phyloP scores from a whole-genome alignment of 352 stramenopile species.

The Pythium guiyangense region DNA sequence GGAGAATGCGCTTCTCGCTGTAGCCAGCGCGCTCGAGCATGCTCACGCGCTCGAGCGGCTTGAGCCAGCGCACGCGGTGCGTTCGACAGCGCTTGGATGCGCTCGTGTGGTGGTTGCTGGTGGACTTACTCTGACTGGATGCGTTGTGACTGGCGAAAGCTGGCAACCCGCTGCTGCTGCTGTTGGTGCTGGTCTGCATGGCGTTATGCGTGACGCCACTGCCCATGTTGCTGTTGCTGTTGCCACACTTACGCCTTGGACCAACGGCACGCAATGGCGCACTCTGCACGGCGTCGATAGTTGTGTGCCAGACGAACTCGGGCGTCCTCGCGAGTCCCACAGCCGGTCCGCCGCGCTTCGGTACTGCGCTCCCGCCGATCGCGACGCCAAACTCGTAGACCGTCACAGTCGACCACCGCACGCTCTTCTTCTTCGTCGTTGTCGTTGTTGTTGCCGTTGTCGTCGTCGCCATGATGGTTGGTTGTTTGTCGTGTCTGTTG shows the following conservation, averaged over 20 bases:
- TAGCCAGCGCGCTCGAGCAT: constrained; percentile 24
- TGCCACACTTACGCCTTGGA: not conserved
- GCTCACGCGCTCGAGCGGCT: constrained; percentile 23
- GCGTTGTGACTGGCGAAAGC: too few relatives aligned
- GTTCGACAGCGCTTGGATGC: constrained; percentile 44
- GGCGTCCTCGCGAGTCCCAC: constrained; percentile 41
- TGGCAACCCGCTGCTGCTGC: too few relatives aligned
- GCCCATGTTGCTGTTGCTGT: not conserved
- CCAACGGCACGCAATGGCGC: not conserved
- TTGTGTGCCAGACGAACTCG: constrained; percentile 31
- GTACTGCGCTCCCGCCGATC: constrained; percentile 45
- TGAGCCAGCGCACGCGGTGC: constrained; percentile 26
- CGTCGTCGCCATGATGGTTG: constrained; percentile 7
- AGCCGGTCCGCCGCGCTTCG: constrained; percentile 38
- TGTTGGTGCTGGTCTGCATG: too few relatives aligned
- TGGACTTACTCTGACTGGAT: too few relatives aligned
- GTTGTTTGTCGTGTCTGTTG: too few relatives aligned
- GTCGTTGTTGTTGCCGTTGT: not conserved
- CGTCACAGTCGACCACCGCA: constrained; percentile 54
- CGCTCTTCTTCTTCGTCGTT: constrained; percentile 25
- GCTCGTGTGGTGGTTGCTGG: too few relatives aligned
- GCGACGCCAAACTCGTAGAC: too few relatives aligned
- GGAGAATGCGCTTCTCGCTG: constrained; percentile 44
- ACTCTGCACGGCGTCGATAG: constrained; percentile 9
- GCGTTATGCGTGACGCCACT: not conserved